Conservation (phyloP, 139 green algal species). For the Trebouxia sp. region DNA sequence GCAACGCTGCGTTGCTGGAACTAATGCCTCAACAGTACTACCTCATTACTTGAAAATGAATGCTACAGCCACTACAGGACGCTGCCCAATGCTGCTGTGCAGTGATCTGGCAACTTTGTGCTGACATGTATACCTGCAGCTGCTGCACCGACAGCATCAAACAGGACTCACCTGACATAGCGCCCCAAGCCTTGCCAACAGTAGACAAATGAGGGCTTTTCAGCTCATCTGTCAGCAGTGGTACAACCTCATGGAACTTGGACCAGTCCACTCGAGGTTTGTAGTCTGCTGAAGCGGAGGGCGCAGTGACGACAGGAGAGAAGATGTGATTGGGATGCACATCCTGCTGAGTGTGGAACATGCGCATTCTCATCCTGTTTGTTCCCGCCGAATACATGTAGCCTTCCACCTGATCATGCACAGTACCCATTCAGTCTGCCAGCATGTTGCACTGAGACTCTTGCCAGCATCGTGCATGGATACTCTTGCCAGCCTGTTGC, state of each 20-base stretch:
- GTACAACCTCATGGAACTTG: constrained; percentile 32
- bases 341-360: constrained; percentile 50
- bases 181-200: constrained; percentile 2
- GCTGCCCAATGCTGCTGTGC: too few species aligned
- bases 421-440: background rate
- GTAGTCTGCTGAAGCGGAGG: constrained; percentile 29
- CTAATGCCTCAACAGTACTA: too few species aligned
- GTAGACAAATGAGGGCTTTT: background rate
- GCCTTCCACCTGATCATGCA: constrained; percentile 43
- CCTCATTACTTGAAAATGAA: too few species aligned
- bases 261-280: constrained; percentile 42
- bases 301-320: constrained; percentile 48
- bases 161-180: background rate
- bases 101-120: background rate
- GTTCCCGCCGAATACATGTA: constrained; percentile 50
- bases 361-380: constrained; percentile 57
- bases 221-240: constrained; percentile 6
- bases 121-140: too few species aligned
- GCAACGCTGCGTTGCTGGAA: too few species aligned
- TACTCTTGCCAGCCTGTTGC: too few species aligned
- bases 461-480: background rate
- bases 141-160: too few species aligned
- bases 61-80: too few species aligned
- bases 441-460: background rate
- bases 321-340: constrained; percentile 52